A percentile compares a stretch with the other conserved stretches of the same genome.
These are phyloP conservation scores for Yamadazyma sp. DNA, from an alignment of 1,139 yeast genomes.

Conservation along the genomic window DNA sequence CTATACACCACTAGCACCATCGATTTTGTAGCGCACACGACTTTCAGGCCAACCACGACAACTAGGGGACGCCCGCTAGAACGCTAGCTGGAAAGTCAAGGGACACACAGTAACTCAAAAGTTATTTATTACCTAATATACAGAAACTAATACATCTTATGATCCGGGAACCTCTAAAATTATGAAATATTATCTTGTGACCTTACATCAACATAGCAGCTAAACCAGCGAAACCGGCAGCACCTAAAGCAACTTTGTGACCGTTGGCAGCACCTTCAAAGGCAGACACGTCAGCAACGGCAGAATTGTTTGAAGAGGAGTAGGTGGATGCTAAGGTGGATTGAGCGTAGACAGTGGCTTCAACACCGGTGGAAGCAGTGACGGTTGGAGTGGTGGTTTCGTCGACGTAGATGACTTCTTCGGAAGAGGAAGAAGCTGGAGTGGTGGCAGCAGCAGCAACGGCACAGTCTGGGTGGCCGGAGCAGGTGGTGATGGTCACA, in stretches of 20 bases:
- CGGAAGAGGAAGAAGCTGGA: slow-evolving; percentile 20
- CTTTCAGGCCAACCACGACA: too few relatives aligned
- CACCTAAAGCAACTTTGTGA: slow-evolving; percentile 32
- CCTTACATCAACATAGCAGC: slow-evolving; percentile 43
- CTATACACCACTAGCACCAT: too few relatives aligned
- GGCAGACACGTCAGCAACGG: slow-evolving; percentile 22
- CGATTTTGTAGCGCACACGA: too few relatives aligned
- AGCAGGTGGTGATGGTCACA: slow-evolving; percentile 45
- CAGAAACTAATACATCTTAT: not conserved
- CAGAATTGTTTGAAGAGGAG: slow-evolving; percentile 11
- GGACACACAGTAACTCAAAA: not conserved
- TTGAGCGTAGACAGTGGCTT: slow-evolving; percentile 34
- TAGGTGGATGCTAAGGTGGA: slow-evolving; percentile 31
- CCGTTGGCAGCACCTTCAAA: slow-evolving; percentile 32
- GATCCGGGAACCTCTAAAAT: too few relatives aligned
- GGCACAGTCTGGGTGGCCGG: slow-evolving; percentile 27
- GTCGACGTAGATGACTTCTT: slow-evolving; percentile 25
- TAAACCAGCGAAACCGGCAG: slow-evolving; percentile 45
- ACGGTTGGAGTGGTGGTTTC: slow-evolving; percentile 35
- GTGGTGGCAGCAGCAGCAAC: slow-evolving; percentile 16
- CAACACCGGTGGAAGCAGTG: slow-evolving; percentile 36
- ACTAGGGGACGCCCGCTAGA: too few relatives aligned
- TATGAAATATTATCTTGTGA: not conserved
- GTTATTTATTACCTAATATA: slow-evolving; percentile 2
- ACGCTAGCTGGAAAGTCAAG: too few relatives aligned